phyloP scores from a whole-genome alignment of 139 green algal genomes.

The Coccomyxa sp. region DNA sequence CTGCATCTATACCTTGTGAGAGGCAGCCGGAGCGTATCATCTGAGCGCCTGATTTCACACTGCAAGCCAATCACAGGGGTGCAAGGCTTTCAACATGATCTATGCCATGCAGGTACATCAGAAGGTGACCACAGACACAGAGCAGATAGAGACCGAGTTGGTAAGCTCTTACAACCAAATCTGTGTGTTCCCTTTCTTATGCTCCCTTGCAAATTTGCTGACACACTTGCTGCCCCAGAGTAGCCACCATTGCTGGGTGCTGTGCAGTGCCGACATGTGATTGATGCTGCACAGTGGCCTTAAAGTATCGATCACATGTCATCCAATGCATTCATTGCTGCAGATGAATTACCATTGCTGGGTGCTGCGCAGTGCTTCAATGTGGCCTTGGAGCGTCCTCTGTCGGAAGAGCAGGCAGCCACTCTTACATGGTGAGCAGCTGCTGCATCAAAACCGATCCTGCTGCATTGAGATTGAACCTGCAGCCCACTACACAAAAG shows the following conservation, averaged over 20 bases:
- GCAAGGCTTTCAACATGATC: no score
- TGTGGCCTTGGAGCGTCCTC: constrained; percentile 54
- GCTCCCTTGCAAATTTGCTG: no score
- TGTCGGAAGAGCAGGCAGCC: constrained; percentile 62
- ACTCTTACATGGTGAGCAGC: constrained; percentile 71
- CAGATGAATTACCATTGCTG: neutral
- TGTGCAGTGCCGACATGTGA: neutral
- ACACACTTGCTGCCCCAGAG: neutral
- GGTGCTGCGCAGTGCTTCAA: constrained; percentile 84
- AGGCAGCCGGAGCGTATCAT: no score
- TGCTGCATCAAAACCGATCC: neutral
- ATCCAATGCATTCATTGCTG: no score
- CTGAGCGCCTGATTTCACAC: no score
- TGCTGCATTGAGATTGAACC: neutral
- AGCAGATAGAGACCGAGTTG: constrained; percentile 69
- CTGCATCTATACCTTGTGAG: neutral
- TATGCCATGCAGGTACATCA: constrained; percentile 62
- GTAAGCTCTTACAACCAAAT: constrained; percentile 8
- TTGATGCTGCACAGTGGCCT: no score
- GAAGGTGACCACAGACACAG: constrained; percentile 65
- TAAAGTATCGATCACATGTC: no score
- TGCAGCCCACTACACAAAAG: neutral
- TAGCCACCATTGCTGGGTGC: neutral
- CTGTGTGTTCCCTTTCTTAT: neutral
- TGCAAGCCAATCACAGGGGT: no score